These are phyloP conservation scores for Colletotrichum liriopes DNA, from an alignment of 2,329 filamentous ascomycete genomes.

Conservation along the genomic window DNA sequence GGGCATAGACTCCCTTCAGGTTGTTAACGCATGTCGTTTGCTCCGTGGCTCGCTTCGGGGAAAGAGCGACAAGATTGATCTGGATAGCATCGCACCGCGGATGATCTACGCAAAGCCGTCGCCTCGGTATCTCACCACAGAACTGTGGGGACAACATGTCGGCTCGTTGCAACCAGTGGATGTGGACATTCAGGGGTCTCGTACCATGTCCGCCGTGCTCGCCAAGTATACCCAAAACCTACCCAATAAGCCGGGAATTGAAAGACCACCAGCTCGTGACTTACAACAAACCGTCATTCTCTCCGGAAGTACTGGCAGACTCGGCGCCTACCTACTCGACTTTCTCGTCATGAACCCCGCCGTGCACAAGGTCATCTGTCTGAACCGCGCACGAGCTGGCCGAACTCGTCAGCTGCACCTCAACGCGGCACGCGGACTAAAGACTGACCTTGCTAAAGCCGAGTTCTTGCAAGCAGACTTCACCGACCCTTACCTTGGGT, in stretches of 20 bases:
- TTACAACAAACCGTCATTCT: background rate
- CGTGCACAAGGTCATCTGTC: background rate
- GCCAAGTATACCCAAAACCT: background rate
- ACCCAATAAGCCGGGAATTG: background rate
- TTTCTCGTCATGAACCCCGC: background rate
- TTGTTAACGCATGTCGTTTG: conserved; percentile 46
- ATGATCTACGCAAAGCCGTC: background rate
- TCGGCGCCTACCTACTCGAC: conserved; percentile 1
- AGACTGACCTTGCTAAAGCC: conserved; percentile 48
- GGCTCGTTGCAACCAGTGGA: background rate
- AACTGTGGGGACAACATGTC: background rate
- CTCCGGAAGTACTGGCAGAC: conserved; percentile 1
- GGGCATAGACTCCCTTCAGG: conserved; percentile 58
- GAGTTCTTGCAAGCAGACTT: conserved; percentile 64
- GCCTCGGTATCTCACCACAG: background rate
- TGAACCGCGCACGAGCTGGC: background rate
- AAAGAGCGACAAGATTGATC: conserved; percentile 1
- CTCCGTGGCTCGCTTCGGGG: background rate
- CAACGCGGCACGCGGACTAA: conserved; percentile 57
- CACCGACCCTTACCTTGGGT: conserved; percentile 62
- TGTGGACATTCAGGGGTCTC: background rate
- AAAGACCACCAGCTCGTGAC: background rate
- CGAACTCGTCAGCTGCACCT: conserved; percentile 54
- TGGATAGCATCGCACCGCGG: background rate
- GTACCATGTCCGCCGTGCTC: background rate